Percentiles rank a stretch among this genome's conserved stretches.
Conservation (phyloP, 2,329 filamentous ascomycete species). For the Sclerotinia borealis region DNA sequence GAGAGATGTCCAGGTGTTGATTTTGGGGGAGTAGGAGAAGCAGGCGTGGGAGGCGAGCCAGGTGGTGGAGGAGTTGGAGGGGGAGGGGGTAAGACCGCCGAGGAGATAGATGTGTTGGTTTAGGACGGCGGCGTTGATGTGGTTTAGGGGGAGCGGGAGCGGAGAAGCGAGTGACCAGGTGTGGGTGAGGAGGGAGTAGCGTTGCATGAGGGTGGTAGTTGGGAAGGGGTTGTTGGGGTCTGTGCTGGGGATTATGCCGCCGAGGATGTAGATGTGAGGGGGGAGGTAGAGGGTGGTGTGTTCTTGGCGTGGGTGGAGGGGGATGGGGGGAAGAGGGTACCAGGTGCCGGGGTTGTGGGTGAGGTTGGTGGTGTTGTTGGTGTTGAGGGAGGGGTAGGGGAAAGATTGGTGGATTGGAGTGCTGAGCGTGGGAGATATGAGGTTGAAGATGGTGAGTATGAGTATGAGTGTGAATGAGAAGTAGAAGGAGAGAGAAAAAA, state of each 20-base stretch:
- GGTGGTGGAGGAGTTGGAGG: background rate
- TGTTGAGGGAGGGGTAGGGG: too few species aligned
- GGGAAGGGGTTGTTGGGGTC: background rate
- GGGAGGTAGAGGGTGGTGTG: constrained; percentile 11
- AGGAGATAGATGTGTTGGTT: constrained; percentile 37
- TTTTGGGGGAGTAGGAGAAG: constrained; percentile 14
- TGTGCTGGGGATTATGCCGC: constrained; percentile 11
- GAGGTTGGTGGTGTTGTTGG: too few species aligned
- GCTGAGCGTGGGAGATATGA: background rate
- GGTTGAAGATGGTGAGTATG: background rate
- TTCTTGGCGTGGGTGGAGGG: constrained; percentile 19
- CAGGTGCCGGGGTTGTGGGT: background rate
- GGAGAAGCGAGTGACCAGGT: constrained; percentile 30
- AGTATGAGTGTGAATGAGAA: background rate
- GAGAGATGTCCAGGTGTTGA: constrained; percentile 1
- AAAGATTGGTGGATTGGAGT: background rate
- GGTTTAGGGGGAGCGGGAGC: constrained; percentile 32
- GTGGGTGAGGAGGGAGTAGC: constrained; percentile 31
- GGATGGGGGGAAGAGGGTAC: background rate
- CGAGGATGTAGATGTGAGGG: constrained; percentile 16
- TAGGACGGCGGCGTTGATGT: constrained; percentile 35
- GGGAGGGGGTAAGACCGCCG: constrained; percentile 32
- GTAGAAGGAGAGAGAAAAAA: background rate
- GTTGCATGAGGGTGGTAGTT: constrained; percentile 25
- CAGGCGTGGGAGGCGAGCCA: constrained; percentile 13